phyloP scores from a whole-genome alignment of 2,329 filamentous ascomycete species.

The Furcasterigmium furcatum region DNA sequence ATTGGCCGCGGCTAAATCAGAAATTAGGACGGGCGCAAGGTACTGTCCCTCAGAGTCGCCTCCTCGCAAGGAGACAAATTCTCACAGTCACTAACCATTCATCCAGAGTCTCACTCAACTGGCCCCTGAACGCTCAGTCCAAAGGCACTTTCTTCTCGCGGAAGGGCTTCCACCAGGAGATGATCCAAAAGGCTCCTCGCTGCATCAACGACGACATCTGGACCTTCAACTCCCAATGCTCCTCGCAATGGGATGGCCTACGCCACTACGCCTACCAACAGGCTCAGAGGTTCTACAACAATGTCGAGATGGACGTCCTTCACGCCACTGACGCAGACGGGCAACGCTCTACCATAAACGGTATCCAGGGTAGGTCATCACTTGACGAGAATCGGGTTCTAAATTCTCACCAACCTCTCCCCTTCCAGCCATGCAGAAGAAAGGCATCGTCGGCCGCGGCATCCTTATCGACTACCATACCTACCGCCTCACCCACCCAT shows the following conservation, averaged over 20 bases:
- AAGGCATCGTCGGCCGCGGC: slow-evolving; percentile 45
- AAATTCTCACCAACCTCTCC: neutral
- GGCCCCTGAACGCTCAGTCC: slow-evolving; percentile 26
- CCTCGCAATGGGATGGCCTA: slow-evolving; percentile 35
- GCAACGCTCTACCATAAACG: slow-evolving; percentile 17
- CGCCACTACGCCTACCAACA: slow-evolving; percentile 34
- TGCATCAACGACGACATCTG: slow-evolving; percentile 28
- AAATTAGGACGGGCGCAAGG: slow-evolving; percentile 53
- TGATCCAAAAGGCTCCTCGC: slow-evolving; percentile 21
- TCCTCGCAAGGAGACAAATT: neutral
- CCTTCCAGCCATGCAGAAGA: slow-evolving; percentile 11
- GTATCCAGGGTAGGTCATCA: slow-evolving; percentile 8
- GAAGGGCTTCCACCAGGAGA: slow-evolving; percentile 21
- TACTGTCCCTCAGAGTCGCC: too few species aligned
- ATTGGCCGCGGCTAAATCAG: slow-evolving; percentile 41
- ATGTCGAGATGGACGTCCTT: slow-evolving; percentile 39
- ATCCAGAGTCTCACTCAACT: slow-evolving; percentile 27
- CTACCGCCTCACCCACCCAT: slow-evolving; percentile 34
- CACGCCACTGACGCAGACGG: slow-evolving; percentile 28
- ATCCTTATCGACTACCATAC: slow-evolving; percentile 49
- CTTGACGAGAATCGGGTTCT: neutral
- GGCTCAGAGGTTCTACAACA: slow-evolving; percentile 28
- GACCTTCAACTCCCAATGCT: slow-evolving; percentile 31
- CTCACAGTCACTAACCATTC: neutral
- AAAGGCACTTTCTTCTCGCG: slow-evolving; percentile 27